Conservation (phyloP, 768 basidiomycete species). For the Sporobolomyces roseus region DNA sequence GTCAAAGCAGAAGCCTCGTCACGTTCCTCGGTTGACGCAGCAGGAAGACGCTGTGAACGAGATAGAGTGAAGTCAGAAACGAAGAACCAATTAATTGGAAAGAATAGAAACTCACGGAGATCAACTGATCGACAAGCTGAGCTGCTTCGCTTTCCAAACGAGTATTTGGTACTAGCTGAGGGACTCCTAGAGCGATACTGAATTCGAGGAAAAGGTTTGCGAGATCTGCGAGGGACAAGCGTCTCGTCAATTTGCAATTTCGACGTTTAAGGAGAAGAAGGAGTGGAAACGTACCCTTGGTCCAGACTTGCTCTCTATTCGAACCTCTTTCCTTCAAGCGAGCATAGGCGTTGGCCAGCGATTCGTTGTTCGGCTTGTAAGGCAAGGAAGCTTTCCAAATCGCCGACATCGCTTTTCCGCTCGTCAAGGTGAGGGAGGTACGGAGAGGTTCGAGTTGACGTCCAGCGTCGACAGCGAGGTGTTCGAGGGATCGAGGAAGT, state of each 20-base stretch:
- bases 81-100: background rate
- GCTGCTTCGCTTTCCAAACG: background rate
- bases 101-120: constrained; percentile 1
- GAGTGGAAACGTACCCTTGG: constrained; percentile 1
- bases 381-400: constrained; percentile 60
- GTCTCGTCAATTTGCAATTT: background rate
- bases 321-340: constrained; percentile 2
- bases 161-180: constrained; percentile 9
- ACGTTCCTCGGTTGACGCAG: background rate
- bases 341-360: constrained; percentile 26
- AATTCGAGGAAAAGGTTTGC: constrained; percentile 38
- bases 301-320: constrained; percentile 26
- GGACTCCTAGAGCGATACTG: constrained; percentile 31
- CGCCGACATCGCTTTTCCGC: constrained; percentile 67
- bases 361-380: constrained; percentile 10
- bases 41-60: background rate
- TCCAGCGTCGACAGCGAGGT: constrained; percentile 3
- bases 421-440: constrained; percentile 57
- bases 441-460: constrained; percentile 51
- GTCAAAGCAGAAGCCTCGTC: constrained; percentile 15
- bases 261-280: background rate
- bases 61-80: background rate
- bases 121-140: constrained; percentile 22
- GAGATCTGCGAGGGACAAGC: constrained; percentile 1
- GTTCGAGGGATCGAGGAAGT: constrained; percentile 9